Base-by-base conservation (phyloP, 345 rosid genomes). In the Boechera retrofracta region DNA sequence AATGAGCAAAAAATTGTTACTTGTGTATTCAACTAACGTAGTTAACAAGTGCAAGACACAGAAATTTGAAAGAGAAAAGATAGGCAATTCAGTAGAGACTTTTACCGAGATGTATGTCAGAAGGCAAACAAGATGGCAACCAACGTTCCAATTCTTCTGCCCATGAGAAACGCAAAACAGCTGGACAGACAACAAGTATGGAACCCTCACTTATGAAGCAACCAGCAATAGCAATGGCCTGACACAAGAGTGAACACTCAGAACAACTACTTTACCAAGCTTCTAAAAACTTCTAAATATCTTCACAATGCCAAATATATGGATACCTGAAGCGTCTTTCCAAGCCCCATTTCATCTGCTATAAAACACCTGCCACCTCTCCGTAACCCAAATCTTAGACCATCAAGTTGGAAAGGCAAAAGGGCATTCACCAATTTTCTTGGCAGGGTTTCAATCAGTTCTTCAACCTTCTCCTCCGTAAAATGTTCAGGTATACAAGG, bases 291-390 rank as follows among this genome's bases (percentile, higher is more conserved):
- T 33, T 12, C 13, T 33, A 9, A 47, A 24, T 4, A 7, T 10
- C 67, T 29, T 13, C 21, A 28, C 5, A 56, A 41, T 6, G 38
- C 24, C 62, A 55, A 41, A 52, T 36, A 72, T 36, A 54, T 71
- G 24, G 24, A 21, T 68, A 94, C 98, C 93, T 94, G 97, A 45
- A 94, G 90, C 54, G 98, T 90, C 80, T 94, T 94, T 5, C 98
- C 98, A 76, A 94, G 97, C 54, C 97, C 97, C 98, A 94, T 94
- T 85, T 94, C 98, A 85, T 94, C 97, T 36, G 97, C 97, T 79
- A 92, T 92, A 38, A 94, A 90, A 84, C 97, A 94, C 72, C 90
- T 89, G 4, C 97, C 98, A 45, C 98, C 97, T 78, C 98, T 85
- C 81, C 65, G 85, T 76, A 94, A 57, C 31, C 93, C 97, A 81